These are phyloP conservation scores for Alternaria burnsii DNA, from an alignment of 2,329 filamentous ascomycete species.

Conservation along the genomic window DNA sequence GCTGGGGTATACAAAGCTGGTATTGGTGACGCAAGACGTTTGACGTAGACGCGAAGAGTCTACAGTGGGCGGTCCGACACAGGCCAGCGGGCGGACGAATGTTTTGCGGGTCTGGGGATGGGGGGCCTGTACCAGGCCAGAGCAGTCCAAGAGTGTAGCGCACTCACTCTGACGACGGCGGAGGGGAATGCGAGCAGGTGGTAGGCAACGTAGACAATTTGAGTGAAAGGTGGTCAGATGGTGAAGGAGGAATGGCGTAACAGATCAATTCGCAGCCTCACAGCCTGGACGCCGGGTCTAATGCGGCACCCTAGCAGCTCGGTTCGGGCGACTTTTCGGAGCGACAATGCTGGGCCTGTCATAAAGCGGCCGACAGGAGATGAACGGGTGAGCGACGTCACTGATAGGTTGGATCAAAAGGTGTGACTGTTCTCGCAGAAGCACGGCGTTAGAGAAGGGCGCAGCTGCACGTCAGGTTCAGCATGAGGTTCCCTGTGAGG, in stretches of 20 bases:
- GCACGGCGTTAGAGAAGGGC: constrained; percentile 22
- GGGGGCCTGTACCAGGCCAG: constrained; percentile 9
- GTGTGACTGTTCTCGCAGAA: constrained; percentile 17
- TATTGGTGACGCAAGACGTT: constrained; percentile 25
- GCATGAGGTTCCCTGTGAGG: constrained; percentile 14
- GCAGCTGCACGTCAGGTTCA: constrained; percentile 16
- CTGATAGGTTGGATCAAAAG: constrained; percentile 22
- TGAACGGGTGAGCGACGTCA: constrained; percentile 13
- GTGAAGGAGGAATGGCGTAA: constrained; percentile 20
- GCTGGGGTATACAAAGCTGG: constrained; percentile 2
- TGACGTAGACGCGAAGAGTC: neutral
- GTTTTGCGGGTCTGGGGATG: neutral
- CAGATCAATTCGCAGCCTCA: constrained; percentile 17
- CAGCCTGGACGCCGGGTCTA: constrained; percentile 17
- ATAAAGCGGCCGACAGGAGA: constrained; percentile 23
- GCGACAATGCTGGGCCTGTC: constrained; percentile 23
- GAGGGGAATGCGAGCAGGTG: neutral
- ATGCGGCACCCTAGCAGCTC: constrained; percentile 23
- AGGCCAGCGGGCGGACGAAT: constrained; percentile 8
- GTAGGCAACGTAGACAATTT: neutral
- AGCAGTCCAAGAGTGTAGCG: constrained; percentile 15
- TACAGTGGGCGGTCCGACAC: constrained; percentile 7
- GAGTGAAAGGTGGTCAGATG: constrained; percentile 21
- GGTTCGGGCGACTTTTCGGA: constrained; percentile 28
- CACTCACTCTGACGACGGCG: constrained; percentile 14